Percentiles rank a stretch among this genome's conserved stretches.
Evolutionary conservation across 495 filamentous ascomycete species (phyloP).

Genomic region (Podospora appendiculata): DNA sequence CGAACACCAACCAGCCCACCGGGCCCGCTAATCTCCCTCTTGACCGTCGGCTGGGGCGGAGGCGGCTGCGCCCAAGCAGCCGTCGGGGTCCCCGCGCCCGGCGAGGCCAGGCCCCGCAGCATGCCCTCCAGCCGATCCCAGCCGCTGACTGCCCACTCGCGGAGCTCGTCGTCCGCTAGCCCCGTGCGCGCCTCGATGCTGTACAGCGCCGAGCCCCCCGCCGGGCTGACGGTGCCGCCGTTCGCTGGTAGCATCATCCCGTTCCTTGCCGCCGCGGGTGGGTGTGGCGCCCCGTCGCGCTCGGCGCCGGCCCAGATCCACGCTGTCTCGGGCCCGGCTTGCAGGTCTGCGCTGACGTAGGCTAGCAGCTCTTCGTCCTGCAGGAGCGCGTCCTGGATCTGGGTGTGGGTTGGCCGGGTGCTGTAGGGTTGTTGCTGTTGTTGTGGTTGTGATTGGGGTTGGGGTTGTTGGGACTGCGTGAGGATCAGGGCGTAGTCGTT

Average conservation of each 20-base stretch:
- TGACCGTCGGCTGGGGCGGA: constrained; percentile 15
- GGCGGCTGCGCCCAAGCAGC: not conserved
- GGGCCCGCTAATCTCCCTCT: constrained; percentile 21
- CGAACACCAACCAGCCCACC: not conserved
- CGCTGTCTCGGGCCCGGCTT: constrained; percentile 66
- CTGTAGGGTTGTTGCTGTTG: constrained; percentile 10
- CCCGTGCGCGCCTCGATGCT: constrained; percentile 18
- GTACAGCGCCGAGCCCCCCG: constrained; percentile 2
- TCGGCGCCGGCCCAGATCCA: constrained; percentile 82
- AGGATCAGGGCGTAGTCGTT: constrained; percentile 35
- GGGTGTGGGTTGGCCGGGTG: constrained; percentile 9
- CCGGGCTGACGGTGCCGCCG: not conserved
- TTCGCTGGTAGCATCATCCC: not conserved
- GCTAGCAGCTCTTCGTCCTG: constrained; percentile 85
- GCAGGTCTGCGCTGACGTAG: constrained; percentile 84
- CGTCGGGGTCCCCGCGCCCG: constrained; percentile 4
- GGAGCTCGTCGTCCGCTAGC: constrained; percentile 16
- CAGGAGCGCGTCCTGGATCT: constrained; percentile 45
- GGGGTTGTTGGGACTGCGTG: constrained; percentile 7
- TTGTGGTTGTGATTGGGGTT: not conserved
- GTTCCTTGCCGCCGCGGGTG: constrained; percentile 4
- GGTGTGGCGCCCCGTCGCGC: constrained; percentile 22
- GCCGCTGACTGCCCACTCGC: constrained; percentile 13
- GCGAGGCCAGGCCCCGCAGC: constrained; percentile 14
- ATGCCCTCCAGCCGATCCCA: constrained; percentile 21